These are phyloP conservation scores for Diaporthe ilicicola DNA, from an alignment of 2,329 filamentous ascomycete species.

Conservation along the genomic window DNA sequence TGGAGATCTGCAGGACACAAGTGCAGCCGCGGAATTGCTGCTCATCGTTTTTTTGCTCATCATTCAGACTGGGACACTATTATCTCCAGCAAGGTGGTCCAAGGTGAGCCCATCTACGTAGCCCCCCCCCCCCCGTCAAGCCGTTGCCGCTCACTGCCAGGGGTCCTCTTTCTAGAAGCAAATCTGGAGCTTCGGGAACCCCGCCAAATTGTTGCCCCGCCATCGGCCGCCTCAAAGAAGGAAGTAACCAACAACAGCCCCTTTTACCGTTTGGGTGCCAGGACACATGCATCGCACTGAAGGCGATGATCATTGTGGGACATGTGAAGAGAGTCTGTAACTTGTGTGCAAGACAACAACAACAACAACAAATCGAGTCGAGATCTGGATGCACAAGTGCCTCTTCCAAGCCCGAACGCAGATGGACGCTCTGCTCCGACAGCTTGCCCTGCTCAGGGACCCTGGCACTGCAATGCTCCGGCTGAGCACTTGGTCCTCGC, in stretches of 20 bases:
- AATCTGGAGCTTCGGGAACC: slow-evolving; percentile 30
- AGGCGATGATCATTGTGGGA: neutral
- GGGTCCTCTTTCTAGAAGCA: slow-evolving; percentile 28
- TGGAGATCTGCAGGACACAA: slow-evolving; percentile 1
- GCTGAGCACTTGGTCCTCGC: neutral
- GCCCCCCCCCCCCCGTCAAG: no score
- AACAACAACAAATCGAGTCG: no score
- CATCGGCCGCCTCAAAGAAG: slow-evolving; percentile 20
- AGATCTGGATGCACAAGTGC: no score
- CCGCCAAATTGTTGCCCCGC: slow-evolving; percentile 30
- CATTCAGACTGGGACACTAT: neutral
- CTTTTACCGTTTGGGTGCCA: slow-evolving; percentile 10
- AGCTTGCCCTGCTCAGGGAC: neutral
- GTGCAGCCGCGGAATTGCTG: slow-evolving; percentile 5
- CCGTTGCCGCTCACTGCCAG: neutral
- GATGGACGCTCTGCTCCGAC: neutral
- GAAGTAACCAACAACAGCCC: slow-evolving; percentile 13
- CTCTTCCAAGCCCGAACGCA: neutral
- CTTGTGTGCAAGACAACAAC: no score
- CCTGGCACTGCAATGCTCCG: neutral
- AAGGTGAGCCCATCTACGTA: slow-evolving; percentile 1
- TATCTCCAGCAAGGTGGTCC: neutral
- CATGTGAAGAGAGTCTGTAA: neutral
- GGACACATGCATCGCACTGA: neutral
- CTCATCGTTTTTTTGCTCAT: slow-evolving; percentile 3